Evolutionary conservation across 208 protist species (phyloP).

Genomic region (Trypanosoma conorhini): DNA sequence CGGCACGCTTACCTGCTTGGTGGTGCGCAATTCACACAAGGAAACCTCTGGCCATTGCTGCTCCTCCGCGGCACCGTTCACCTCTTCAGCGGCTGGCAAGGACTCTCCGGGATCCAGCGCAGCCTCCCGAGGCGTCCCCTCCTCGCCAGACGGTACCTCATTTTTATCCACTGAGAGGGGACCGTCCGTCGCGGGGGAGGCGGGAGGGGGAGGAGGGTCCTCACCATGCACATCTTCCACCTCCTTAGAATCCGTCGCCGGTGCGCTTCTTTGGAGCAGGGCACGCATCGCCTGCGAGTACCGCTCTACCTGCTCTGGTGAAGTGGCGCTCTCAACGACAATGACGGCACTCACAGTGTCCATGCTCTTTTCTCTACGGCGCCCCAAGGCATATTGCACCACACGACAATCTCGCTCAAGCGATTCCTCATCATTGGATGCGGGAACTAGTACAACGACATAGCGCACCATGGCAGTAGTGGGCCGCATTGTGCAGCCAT

Average conservation of each 20-base stretch:
- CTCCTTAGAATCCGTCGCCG: background rate
- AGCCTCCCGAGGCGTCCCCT: slow-evolving; percentile 1
- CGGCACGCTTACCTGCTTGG: slow-evolving; percentile 50
- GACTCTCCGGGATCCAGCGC: background rate
- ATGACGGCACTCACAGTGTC: slow-evolving; percentile 24
- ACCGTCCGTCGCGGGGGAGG: slow-evolving; percentile 1
- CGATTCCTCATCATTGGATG: slow-evolving; percentile 2
- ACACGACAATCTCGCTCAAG: slow-evolving; percentile 17
- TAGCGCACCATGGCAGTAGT: slow-evolving; percentile 40
- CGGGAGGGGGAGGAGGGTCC: slow-evolving; percentile 8
- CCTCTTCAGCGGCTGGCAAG: slow-evolving; percentile 1
- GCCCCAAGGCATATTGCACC: slow-evolving; percentile 27
- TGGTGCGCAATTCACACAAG: slow-evolving; percentile 50
- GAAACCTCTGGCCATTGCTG: slow-evolving; percentile 47
- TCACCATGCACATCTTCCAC: background rate
- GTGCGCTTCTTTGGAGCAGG: background rate
- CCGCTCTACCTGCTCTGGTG: slow-evolving; percentile 10
- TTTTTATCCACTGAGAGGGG: background rate
- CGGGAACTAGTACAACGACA: slow-evolving; percentile 38
- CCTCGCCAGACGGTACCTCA: background rate
- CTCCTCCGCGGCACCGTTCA: slow-evolving; percentile 1
- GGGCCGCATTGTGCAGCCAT: slow-evolving; percentile 47
- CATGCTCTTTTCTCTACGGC: slow-evolving; percentile 13
- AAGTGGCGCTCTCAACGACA: slow-evolving; percentile 18
- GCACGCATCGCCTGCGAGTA: slow-evolving; percentile 11